A percentile compares a stretch with the other conserved stretches of the same genome.
These are phyloP conservation scores for Arabidopsis hybrid DNA, from an alignment of 441 rosid species.

Conservation along the genomic window DNA sequence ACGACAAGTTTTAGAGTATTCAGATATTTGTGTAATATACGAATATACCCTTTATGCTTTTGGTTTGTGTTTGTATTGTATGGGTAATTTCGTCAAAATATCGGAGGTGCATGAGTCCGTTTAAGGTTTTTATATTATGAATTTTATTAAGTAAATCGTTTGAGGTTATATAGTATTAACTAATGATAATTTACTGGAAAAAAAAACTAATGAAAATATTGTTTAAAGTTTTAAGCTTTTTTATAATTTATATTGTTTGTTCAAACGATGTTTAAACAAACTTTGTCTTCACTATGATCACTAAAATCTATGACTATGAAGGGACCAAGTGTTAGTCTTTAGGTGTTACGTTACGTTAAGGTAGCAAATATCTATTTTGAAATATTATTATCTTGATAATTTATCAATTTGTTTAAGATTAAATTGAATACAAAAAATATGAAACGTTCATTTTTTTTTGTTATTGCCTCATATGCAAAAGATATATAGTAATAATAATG, in stretches of 20 bases:
- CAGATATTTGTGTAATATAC: conserved; percentile 7
- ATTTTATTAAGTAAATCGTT: too few relatives aligned
- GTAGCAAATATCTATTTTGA: conserved; percentile 28
- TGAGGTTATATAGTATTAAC: too few relatives aligned
- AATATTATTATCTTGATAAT: conserved; percentile 18
- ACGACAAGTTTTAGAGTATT: conserved; percentile 28
- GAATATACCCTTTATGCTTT: neutral
- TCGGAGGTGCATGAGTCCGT: neutral
- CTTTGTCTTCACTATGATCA: neutral
- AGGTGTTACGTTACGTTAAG: conserved; percentile 16
- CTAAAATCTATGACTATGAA: conserved; percentile 10
- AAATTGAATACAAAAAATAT: neutral
- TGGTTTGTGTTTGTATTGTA: neutral
- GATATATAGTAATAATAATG: too few relatives aligned
- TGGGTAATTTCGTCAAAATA: conserved; percentile 9
- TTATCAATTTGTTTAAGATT: neutral
- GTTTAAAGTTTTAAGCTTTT: too few relatives aligned
- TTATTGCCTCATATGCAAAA: neutral
- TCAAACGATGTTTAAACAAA: neutral
- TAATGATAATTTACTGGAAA: too few relatives aligned
- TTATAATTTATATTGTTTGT: too few relatives aligned
- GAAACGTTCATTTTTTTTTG: neutral
- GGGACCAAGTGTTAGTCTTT: conserved; percentile 36
- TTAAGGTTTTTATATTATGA: neutral
- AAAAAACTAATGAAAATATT: too few relatives aligned